phyloP scores from a whole-genome alignment of 371 early-diverging fungal species.

The Phascolomyces articulosus region DNA sequence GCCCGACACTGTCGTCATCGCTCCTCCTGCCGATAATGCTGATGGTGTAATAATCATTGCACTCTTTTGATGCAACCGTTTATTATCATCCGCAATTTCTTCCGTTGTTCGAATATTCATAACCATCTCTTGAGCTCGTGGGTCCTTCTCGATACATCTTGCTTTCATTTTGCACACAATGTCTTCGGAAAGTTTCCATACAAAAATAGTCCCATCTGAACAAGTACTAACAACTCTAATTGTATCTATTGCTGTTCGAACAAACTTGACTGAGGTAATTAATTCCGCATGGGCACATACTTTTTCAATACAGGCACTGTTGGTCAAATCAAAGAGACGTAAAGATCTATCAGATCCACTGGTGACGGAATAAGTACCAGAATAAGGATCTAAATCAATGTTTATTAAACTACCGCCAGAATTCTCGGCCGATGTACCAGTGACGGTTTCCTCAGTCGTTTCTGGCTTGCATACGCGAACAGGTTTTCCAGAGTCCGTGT shows the following conservation, averaged over 20 bases:
- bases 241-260: conserved; percentile 43
- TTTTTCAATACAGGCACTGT: conserved; percentile 65
- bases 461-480: conserved; percentile 65
- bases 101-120: conserved; percentile 5
- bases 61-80: conserved; percentile 1
- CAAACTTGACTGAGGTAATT: conserved; percentile 75
- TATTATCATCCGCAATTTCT: conserved; percentile 15
- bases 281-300: conserved; percentile 78
- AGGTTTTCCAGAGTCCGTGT: conserved; percentile 71
- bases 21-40: background rate
- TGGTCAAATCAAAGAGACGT: conserved; percentile 74
- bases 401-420: conserved; percentile 65
- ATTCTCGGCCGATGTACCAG: conserved; percentile 49
- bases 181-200: conserved; percentile 69
- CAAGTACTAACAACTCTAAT: conserved; percentile 72
- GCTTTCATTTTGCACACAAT: conserved; percentile 56
- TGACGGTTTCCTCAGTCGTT: conserved; percentile 54
- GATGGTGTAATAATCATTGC: too few species aligned
- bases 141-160: conserved; percentile 27
- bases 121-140: conserved; percentile 17
- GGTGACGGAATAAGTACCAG: conserved; percentile 74
- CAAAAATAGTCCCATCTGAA: conserved; percentile 79
- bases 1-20: conserved; percentile 7
- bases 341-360: conserved; percentile 77
- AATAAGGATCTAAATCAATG: conserved; percentile 70